Evolutionary conservation across 2,329 filamentous ascomycete species (phyloP).

Genomic region (Aspergillus eucalypticola): DNA sequence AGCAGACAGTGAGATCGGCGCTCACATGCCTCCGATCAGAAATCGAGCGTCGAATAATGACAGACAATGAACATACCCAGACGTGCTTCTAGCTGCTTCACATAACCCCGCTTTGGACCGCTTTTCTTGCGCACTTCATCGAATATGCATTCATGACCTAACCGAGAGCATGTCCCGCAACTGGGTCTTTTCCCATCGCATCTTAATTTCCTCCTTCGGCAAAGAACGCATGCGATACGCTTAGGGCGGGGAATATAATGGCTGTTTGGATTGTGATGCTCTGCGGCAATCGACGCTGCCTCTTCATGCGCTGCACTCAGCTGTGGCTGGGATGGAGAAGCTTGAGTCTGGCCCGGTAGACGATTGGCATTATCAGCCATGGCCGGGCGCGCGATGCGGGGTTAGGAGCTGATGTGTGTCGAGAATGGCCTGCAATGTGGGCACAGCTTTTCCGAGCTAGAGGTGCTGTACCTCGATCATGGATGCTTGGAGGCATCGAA

Average conservation of each 20-base stretch:
- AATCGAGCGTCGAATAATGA: not conserved
- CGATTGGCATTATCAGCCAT: conserved; percentile 60
- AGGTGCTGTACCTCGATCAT: conserved; percentile 16
- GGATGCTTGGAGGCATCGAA: not conserved
- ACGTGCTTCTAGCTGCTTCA: conserved; percentile 89
- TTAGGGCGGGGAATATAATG: conserved; percentile 78
- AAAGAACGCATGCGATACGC: conserved; percentile 91
- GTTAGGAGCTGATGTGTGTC: not conserved
- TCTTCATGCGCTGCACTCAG: conserved; percentile 18
- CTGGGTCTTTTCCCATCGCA: conserved; percentile 84
- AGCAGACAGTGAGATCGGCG: not conserved
- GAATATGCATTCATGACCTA: conserved; percentile 84
- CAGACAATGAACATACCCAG: conserved; percentile 64
- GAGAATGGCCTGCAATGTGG: not conserved
- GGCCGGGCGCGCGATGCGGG: conserved; percentile 10
- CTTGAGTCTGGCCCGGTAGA: conserved; percentile 48
- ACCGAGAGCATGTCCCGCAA: conserved; percentile 83
- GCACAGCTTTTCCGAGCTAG: conserved; percentile 6
- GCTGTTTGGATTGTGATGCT: conserved; percentile 44
- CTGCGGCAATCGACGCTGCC: conserved; percentile 33
- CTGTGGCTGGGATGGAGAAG: conserved; percentile 28
- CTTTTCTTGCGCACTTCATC: conserved; percentile 93
- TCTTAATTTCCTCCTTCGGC: conserved; percentile 85
- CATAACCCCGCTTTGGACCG: conserved; percentile 90
- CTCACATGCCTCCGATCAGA: not conserved